Percentiles rank a stretch among this genome's conserved stretches.
Conservation (phyloP, 2,329 filamentous ascomycete genomes). For the Trichoderma sp. region DNA sequence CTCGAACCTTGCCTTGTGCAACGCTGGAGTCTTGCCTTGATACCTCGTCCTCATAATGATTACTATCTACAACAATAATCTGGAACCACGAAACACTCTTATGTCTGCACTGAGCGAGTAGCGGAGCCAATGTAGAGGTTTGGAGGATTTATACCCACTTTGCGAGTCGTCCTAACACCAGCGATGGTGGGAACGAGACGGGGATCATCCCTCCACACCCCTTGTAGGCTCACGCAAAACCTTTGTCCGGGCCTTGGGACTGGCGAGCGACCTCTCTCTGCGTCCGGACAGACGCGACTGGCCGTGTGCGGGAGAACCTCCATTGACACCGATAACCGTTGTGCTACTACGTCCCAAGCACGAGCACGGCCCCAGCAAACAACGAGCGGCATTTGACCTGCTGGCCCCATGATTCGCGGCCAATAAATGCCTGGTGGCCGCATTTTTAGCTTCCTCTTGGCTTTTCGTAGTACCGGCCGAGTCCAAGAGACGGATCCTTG, state of each 20-base stretch:
- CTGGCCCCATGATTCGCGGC: constrained; percentile 12
- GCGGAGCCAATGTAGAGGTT: constrained; percentile 6
- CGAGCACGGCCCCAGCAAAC: constrained; percentile 22
- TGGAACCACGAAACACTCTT: neutral
- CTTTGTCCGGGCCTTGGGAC: neutral
- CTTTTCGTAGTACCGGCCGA: neutral
- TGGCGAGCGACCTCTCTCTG: constrained; percentile 15
- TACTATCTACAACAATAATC: neutral
- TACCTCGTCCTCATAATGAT: neutral
- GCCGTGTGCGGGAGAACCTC: neutral
- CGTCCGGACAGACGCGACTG: neutral
- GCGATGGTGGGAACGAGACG: constrained; percentile 20
- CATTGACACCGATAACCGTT: neutral
- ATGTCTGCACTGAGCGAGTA: neutral
- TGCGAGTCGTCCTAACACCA: constrained; percentile 5
- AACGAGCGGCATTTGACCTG: constrained; percentile 12
- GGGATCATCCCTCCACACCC: constrained; percentile 24
- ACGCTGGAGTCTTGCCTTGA: neutral
- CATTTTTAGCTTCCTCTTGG: constrained; percentile 2
- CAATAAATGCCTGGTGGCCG: constrained; percentile 8
- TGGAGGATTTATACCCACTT: constrained; percentile 6
- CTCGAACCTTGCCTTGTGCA: neutral
- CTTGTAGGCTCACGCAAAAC: constrained; percentile 26
- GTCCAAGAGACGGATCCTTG: neutral
- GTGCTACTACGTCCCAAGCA: constrained; percentile 10